Conservation (phyloP, 345 rosid species). For the Firmiana major region DNA sequence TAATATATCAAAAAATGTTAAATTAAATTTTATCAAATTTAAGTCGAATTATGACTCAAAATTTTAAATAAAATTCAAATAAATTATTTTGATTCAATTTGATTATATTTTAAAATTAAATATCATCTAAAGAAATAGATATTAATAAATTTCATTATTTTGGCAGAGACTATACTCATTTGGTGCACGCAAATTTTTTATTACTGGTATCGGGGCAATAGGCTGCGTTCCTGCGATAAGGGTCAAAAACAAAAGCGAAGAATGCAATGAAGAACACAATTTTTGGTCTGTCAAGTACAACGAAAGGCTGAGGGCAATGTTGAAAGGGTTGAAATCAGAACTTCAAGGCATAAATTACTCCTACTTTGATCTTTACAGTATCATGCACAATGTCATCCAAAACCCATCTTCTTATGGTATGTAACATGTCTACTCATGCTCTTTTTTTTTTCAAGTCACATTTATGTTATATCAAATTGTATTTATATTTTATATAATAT, state of each 20-base stretch:
- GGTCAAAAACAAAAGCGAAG: slow-evolving; percentile 6
- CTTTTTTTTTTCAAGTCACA: no score
- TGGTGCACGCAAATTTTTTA: slow-evolving; percentile 8
- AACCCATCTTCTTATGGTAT: slow-evolving; percentile 13
- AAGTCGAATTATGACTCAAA: no score
- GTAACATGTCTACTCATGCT: background rate
- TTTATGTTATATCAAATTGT: no score
- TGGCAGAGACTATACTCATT: background rate
- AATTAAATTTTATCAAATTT: no score
- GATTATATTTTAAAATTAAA: no score
- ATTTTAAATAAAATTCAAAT: no score
- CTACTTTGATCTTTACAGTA: slow-evolving; percentile 3
- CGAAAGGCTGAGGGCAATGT: slow-evolving; percentile 1
- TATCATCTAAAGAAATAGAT: no score
- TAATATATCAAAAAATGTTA: no score
- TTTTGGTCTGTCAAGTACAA: slow-evolving; percentile 10
- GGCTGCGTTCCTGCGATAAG: slow-evolving; percentile 15
- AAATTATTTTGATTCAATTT: no score
- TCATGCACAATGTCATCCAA: background rate
- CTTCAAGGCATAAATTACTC: slow-evolving; percentile 11
- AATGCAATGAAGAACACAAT: slow-evolving; percentile 9
- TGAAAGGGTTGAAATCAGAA: slow-evolving; percentile 8
- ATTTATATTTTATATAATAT: no score
- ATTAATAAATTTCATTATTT: background rate
- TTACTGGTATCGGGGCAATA: background rate